Evolutionary conservation across 805 yeast species (phyloP), one percentile per base, ranked within the genome.

Genomic region (Lipomyces japonicus): DNA sequence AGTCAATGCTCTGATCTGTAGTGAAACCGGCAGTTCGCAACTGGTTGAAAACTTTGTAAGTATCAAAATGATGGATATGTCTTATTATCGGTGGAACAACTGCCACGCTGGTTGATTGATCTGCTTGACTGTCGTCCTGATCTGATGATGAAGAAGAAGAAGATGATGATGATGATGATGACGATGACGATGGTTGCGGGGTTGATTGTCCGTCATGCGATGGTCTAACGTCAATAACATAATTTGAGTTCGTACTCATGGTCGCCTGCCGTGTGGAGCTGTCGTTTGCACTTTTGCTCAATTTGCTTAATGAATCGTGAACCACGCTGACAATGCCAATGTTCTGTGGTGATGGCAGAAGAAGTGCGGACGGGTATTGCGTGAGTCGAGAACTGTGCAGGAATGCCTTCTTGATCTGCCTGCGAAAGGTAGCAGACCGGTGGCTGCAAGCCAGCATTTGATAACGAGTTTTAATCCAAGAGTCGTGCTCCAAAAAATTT

Each of bases 1-100:
- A 66, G 21, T 76, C 70, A 43, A 79, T 82, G 10, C 88, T 74
- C 65, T 87, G 91, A 2, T 67, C 67, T 0, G 75, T 74, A 0
- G 79, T 77, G 62, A 82, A 83, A 1, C 88, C 89, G 1, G 84
- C 71, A 0, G 65, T 62, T 16, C 65, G 65, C 18, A 87, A 72
- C 45, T 76, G 75, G 19, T 75, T 71, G 61, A 72, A 83, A 0
- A 84, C 77, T 35, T 69, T 71, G 65, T 81, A 80, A 1, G 90
- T 82, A 41, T 87, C 86, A 43, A 88, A 73, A 44, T 67, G 59
- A 48, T 66, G 65, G 24, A 42, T 32, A 35, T 37, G 44, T n/a
- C 58, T 48, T 10, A 47, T 16, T 4, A 30, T 35, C 25, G 42
- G 50, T 21, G 44, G 46, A 2, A 39, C 38, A n/a, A 43, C 43